Evolutionary conservation across 2,329 filamentous ascomycete species (phyloP).

Genomic region (Fusarium sp.): DNA sequence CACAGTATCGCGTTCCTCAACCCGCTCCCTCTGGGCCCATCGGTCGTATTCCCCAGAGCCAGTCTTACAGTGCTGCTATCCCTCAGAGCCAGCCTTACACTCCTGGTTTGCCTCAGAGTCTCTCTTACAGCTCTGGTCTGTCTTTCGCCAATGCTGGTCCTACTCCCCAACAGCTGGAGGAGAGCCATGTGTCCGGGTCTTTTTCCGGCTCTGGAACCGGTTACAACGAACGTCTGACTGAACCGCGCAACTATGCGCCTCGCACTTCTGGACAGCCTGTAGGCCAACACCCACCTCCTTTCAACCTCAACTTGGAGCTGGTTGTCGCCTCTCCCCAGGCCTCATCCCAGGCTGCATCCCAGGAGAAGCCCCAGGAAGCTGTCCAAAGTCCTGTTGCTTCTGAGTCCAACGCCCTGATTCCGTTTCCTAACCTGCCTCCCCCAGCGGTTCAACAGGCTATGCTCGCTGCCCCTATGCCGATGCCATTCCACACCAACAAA

Average conservation of each 20-base stretch:
- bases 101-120: conserved; percentile 31
- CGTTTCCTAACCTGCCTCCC: conserved; percentile 22
- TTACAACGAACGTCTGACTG: conserved; percentile 50
- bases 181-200: not conserved
- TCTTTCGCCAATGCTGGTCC: conserved; percentile 32
- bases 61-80: conserved; percentile 17
- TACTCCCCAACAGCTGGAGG: conserved; percentile 36
- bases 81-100: conserved; percentile 21
- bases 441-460: conserved; percentile 34
- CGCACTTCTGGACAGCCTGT: conserved; percentile 49
- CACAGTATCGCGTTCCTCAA: conserved; percentile 14
- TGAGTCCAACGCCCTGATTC: conserved; percentile 20
- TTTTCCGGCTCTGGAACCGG: conserved; percentile 30
- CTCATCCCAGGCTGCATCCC: not conserved
- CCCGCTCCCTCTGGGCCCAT: conserved; percentile 8
- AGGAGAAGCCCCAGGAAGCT: conserved; percentile 27
- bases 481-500: conserved; percentile 44
- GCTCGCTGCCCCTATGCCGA: conserved; percentile 18
- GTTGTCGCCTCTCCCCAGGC: not conserved
- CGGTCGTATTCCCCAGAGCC: conserved; percentile 27
- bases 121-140: conserved; percentile 31
- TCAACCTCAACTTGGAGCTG: conserved; percentile 48
- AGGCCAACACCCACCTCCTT: conserved; percentile 54
- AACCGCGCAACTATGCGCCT: conserved; percentile 61
- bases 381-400: conserved; percentile 29